These are phyloP conservation scores for Suhomyces emberorum DNA, from an alignment of 805 yeast species.

Conservation along the genomic window DNA sequence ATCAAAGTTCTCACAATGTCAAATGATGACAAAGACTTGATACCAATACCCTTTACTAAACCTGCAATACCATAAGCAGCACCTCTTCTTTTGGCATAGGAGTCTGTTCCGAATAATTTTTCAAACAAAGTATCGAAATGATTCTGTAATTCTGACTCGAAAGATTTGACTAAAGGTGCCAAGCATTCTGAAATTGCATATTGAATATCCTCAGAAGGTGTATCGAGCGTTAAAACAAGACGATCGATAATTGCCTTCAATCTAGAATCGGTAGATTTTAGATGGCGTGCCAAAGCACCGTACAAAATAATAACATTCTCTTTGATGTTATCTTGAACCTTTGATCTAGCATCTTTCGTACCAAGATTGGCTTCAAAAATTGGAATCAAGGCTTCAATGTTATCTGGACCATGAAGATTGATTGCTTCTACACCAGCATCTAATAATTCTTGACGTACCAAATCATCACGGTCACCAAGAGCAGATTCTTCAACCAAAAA, in stretches of 20 bases:
- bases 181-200: slow-evolving; percentile 82
- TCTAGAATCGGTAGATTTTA: slow-evolving; percentile 63
- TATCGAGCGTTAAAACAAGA: slow-evolving; percentile 69
- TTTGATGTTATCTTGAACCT: slow-evolving; percentile 57
- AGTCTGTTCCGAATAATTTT: slow-evolving; percentile 49
- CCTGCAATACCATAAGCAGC: slow-evolving; percentile 98
- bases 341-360: slow-evolving; percentile 45
- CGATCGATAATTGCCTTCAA: slow-evolving; percentile 63
- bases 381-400: slow-evolving; percentile 73
- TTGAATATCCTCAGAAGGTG: slow-evolving; percentile 90
- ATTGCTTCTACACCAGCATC: slow-evolving; percentile 84
- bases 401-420: slow-evolving; percentile 57
- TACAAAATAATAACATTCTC: slow-evolving; percentile 83
- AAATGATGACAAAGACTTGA: slow-evolving; percentile 67
- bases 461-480: slow-evolving; percentile 67
- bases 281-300: slow-evolving; percentile 88
- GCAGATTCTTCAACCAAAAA: slow-evolving; percentile 64
- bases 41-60: slow-evolving; percentile 84
- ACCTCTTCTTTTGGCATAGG: slow-evolving; percentile 67
- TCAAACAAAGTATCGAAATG: slow-evolving; percentile 59
- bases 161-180: slow-evolving; percentile 71
- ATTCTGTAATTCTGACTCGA: slow-evolving; percentile 46
- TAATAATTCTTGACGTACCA: slow-evolving; percentile 78
- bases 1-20: slow-evolving; percentile 73
- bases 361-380: slow-evolving; percentile 71